A percentile compares a stretch with the other conserved stretches of the same genome.
Conservation (phyloP, 768 basidiomycete species). For the Clathrus columnatus region DNA sequence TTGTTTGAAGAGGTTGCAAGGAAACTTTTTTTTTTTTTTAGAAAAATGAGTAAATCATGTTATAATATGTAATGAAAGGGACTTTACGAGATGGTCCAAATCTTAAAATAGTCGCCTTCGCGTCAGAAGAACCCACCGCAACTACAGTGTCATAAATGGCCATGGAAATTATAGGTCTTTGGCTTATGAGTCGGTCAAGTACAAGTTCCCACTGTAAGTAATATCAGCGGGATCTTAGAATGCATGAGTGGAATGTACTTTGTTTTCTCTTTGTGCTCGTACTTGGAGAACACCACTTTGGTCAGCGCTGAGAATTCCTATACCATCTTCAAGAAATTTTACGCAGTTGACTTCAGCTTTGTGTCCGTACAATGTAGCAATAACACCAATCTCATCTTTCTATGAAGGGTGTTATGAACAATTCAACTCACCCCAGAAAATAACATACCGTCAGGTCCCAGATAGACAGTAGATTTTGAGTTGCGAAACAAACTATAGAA, state of each 20-base stretch:
- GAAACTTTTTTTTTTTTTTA: neutral
- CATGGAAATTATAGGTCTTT: constrained; percentile 57
- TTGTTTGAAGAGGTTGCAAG: constrained; percentile 39
- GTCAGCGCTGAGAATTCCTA: constrained; percentile 62
- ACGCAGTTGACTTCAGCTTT: constrained; percentile 67
- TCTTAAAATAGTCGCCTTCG: constrained; percentile 67
- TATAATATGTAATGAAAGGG: constrained; percentile 21
- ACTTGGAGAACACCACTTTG: constrained; percentile 56
- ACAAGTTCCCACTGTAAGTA: constrained; percentile 48
- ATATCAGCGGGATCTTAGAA: constrained; percentile 15
- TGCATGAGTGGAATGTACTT: constrained; percentile 31
- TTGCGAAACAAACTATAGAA: constrained; percentile 46
- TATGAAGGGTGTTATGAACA: constrained; percentile 2
- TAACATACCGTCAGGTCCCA: constrained; percentile 48
- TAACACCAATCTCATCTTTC: constrained; percentile 54
- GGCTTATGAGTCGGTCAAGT: constrained; percentile 37
- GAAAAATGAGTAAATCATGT: constrained; percentile 15
- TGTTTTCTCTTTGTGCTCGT: constrained; percentile 41
- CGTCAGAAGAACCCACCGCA: constrained; percentile 79
- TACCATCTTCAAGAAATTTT: constrained; percentile 44
- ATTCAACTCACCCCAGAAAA: neutral
- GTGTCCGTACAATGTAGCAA: constrained; percentile 68
- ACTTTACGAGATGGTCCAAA: constrained; percentile 23
- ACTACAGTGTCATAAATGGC: constrained; percentile 40
- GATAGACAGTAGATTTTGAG: constrained; percentile 45